These are phyloP conservation scores for Artemisia annua DNA, from an alignment of 129 eudicot genomes.

Conservation along the genomic window DNA sequence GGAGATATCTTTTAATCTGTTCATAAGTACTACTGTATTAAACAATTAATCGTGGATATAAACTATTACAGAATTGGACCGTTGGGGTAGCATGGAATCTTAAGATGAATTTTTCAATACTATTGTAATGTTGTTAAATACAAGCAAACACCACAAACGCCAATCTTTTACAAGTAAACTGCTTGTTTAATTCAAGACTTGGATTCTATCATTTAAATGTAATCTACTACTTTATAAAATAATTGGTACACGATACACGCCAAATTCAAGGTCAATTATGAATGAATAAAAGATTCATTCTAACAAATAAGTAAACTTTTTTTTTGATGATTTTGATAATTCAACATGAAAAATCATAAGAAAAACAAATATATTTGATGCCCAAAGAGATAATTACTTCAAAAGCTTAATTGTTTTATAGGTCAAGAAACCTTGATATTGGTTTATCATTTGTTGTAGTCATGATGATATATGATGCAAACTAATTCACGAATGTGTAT, in stretches of 20 bases:
- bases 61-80: constrained; percentile 14
- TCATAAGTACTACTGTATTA: too few relatives aligned
- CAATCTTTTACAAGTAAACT: constrained; percentile 35
- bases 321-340: background rate
- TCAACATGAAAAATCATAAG: background rate
- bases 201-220: constrained; percentile 14
- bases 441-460: too few relatives aligned
- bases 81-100: constrained; percentile 26
- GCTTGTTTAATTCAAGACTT: constrained; percentile 26
- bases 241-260: background rate
- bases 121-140: constrained; percentile 25
- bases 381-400: background rate
- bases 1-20: too few relatives aligned
- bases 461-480: too few relatives aligned
- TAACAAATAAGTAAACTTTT: constrained; percentile 2
- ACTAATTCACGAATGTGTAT: too few relatives aligned
- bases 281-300: constrained; percentile 6
- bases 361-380: background rate
- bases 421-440: too few relatives aligned
- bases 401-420: background rate
- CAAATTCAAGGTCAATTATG: constrained; percentile 28
- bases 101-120: constrained; percentile 12
- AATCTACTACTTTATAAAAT: background rate
- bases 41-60: too few relatives aligned
- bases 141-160: constrained; percentile 36